Evolutionary conservation across 208 protist species (phyloP), one percentile per base, ranked within the genome.

Genomic region (Wallacemonas rigidus): DNA sequence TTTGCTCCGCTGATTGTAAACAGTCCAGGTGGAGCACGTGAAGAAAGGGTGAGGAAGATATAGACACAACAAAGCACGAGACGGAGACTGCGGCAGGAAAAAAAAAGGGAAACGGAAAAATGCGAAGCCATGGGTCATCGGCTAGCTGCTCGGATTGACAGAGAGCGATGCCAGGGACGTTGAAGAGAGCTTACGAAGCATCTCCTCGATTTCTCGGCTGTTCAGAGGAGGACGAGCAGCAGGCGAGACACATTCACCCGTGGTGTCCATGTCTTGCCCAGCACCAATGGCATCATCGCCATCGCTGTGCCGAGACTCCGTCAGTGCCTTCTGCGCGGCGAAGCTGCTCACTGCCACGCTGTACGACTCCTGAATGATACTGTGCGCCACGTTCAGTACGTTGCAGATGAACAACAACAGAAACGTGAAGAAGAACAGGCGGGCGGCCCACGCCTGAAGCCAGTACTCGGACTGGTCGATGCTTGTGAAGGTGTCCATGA

Each of bases 351-450:
- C 58, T 12, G 74, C 62, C 48, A 83, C 74, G 36, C 61, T 80
- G 68, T 86, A 86, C n/a, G 86, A 91, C 57, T 88, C 80, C 60
- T 91, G 82, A 57, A 88, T 83, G 50, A 91, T 86, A 60, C 77
- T 91, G 69, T 85, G 77, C 5, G 86, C 86, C 15, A 91, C 79
- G 76, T 77, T 86, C 57, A 88, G 76, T 12, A 88, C 79, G 61
- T 75, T 91, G 62, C 82, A 88, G 60, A 91, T 82, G 69, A 88
- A 88, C 43, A 91, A 74, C 3, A 75, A 54, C 5, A 91, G 69
- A 58, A 88, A 91, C 9, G 78, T 83, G 36, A 74, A 45, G 47
- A 91, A 72, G 60, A 88, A 91, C 35, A 91, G 15, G 3, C 82
- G 77, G 36, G 64, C 75, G 48, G 82, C 83, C 40, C 83, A 40